Base-by-base conservation (phyloP, 768 basidiomycete species). In the Boletus fagicola region DNA sequence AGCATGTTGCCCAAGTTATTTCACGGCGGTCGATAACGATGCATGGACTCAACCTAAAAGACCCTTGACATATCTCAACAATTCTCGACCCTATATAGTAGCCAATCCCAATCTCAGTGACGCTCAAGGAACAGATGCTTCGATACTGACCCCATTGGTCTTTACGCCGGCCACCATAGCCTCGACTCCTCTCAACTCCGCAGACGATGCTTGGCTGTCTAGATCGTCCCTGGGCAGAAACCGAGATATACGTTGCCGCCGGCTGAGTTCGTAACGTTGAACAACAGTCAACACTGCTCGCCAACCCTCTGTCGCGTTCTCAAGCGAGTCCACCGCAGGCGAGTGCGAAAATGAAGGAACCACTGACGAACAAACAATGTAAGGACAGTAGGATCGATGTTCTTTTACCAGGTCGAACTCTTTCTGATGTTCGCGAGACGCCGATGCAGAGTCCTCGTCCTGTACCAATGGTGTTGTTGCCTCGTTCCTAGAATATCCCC, bases 361-460 rank as follows among this genome's bases (percentile, higher is more conserved):
- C 2, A 77, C 65, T 3, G 87, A 90, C 8, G 88, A 88, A 15
- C 81, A 80, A 36, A 87, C 84, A 30, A 90, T 81, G 59, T 91
- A 93, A n/a, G 91, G 91, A 62, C 92, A 93, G 63, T 89, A 91
- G 3, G 88, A 87, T 28, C 91, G 81, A 67, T 93, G 92, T 70
- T 94, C 91, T 64, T 85, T 87, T 47, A 92, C 70, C 38, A 92
- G 66, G 67, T 94, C 90, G 52, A 93, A 83, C 22, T 81, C 81
- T 51, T 89, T 74, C 42, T 66, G 63, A 18, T 63, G 65, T 51
- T 57, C 68, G 12, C 13, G 50, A 30, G 51, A 49, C n/a, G 72
- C 61, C 13, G 71, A 62, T 51, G 64, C 18, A 45, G 53, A 31
- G 54, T 57, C 62, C 58, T 54, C 62, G 51, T 44, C 47, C 40